Evolutionary conservation across 148 eudicot genomes (phyloP).

Genomic region (Agrostemma githago): DNA sequence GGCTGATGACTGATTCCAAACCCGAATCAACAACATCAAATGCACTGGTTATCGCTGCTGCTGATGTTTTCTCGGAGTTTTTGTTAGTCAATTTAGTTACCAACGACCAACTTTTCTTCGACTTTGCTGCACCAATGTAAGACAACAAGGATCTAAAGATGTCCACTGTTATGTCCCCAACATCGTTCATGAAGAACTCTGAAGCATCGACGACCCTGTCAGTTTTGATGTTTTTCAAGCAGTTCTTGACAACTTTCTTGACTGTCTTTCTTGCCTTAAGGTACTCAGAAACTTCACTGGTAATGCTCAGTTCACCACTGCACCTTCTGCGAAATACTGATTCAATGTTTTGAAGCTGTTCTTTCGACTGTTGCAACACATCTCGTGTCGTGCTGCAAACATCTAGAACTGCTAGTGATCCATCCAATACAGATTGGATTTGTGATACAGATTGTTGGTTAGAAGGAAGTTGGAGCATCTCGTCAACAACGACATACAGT

Average conservation of each 20-base stretch:
- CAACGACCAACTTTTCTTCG: not conserved
- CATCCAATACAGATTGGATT: conserved; percentile 21
- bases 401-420: conserved; percentile 36
- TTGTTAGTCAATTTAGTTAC: not conserved
- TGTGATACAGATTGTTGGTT: conserved; percentile 3
- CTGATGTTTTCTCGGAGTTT: not conserved
- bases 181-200: conserved; percentile 13
- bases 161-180: conserved; percentile 10
- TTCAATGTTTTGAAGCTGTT: conserved; percentile 24
- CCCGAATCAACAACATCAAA: conserved; percentile 14
- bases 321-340: conserved; percentile 33
- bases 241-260: conserved; percentile 26
- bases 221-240: conserved; percentile 14
- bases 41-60: not conserved
- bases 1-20: not conserved
- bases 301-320: conserved; percentile 21
- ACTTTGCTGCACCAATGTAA: conserved; percentile 4
- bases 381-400: conserved; percentile 24
- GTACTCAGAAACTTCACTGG: conserved; percentile 9
- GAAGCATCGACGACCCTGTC: not conserved
- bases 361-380: conserved; percentile 22
- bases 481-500: conserved; percentile 1
- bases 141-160: conserved; percentile 14
- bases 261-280: conserved; percentile 13
- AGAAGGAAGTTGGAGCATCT: conserved; percentile 8